phyloP scores from a whole-genome alignment of 495 filamentous ascomycete species.

The Talaromyces nanjingensis region DNA sequence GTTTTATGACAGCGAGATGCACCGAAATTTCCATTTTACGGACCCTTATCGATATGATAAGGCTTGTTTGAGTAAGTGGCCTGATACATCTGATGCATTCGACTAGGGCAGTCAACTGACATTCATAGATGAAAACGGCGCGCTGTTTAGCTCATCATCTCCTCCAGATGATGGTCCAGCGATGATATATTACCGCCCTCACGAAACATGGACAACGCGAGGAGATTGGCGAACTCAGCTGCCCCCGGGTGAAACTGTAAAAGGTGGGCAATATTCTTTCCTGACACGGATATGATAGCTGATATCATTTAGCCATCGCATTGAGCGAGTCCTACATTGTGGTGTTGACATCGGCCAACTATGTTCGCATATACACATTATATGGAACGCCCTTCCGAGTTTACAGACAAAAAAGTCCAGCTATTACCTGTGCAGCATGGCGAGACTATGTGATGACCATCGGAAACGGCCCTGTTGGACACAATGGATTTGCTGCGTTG shows the following conservation, averaged over 20 bases:
- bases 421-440: constrained; percentile 89
- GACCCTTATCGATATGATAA: constrained; percentile 94
- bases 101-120: constrained; percentile 8
- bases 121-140: constrained; percentile 64
- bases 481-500: constrained; percentile 62
- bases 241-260: constrained; percentile 72
- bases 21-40: constrained; percentile 91
- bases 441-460: constrained; percentile 89
- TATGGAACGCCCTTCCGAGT: constrained; percentile 85
- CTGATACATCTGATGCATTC: background rate
- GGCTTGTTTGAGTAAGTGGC: constrained; percentile 64
- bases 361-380: constrained; percentile 86
- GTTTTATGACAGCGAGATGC: constrained; percentile 88
- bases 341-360: constrained; percentile 74
- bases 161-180: constrained; percentile 62
- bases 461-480: constrained; percentile 79
- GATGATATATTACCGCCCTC: constrained; percentile 90
- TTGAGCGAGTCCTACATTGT: constrained; percentile 87
- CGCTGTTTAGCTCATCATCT: constrained; percentile 71
- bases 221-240: constrained; percentile 85
- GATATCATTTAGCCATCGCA: constrained; percentile 58
- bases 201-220: constrained; percentile 91
- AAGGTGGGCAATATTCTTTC: constrained; percentile 28
- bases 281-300: background rate
- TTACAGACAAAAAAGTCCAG: constrained; percentile 86